These are phyloP conservation scores for Melaleuca alternifolia DNA, from an alignment of 345 rosid genomes.

Conservation along the genomic window DNA sequence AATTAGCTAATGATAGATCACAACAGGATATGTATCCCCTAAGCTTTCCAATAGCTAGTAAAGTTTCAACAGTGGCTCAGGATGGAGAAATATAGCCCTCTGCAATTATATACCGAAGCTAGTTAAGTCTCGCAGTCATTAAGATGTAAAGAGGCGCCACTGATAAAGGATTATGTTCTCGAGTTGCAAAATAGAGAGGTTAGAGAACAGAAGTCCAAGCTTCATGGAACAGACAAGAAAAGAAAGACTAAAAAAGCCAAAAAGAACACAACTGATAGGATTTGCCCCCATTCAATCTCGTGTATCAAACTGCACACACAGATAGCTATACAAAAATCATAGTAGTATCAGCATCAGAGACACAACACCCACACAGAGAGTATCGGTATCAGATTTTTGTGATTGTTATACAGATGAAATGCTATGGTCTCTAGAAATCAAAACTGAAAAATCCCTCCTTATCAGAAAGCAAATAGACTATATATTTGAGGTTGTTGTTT, in stretches of 20 bases:
- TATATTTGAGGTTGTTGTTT: neutral
- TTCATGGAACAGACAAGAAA: neutral
- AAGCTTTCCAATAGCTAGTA: neutral
- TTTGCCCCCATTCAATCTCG: neutral
- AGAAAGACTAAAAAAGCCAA: neutral
- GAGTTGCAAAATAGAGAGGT: neutral
- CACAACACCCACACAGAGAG: neutral
- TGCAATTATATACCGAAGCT: neutral
- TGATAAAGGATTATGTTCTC: neutral
- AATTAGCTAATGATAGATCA: neutral
- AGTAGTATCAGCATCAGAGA: neutral
- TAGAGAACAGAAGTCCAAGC: neutral
- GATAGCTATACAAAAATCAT: neutral
- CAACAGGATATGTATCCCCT: neutral
- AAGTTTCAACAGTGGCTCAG: neutral
- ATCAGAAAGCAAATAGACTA: neutral
- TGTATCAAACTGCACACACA: neutral
- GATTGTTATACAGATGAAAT: neutral
- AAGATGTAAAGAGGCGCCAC: neutral
- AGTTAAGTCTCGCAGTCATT: neutral
- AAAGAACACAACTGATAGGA: neutral
- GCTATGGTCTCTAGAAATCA: neutral
- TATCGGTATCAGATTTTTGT: neutral
- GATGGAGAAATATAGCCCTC: neutral
- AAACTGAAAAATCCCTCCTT: neutral